Evolutionary conservation across 805 yeast species (phyloP).

Genomic region (Hyphopichia homilentoma): DNA sequence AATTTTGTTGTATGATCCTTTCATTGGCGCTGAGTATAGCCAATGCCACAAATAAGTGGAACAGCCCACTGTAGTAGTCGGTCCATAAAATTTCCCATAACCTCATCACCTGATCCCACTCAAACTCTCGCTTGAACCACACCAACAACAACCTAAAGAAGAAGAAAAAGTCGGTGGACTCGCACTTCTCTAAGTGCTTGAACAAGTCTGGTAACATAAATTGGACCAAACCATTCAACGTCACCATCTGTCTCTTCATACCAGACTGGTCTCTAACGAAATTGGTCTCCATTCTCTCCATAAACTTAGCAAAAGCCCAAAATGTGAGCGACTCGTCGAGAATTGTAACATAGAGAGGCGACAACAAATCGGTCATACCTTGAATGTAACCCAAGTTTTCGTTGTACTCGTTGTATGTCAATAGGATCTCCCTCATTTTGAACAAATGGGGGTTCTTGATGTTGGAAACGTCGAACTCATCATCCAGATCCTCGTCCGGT

Average conservation of each 20-base stretch:
- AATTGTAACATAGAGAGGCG: slow-evolving; percentile 69
- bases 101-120: slow-evolving; percentile 67
- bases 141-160: slow-evolving; percentile 93
- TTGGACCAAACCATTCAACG: slow-evolving; percentile 80
- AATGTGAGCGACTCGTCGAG: slow-evolving; percentile 78
- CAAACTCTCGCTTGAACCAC: slow-evolving; percentile 91
- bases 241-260: slow-evolving; percentile 82
- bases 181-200: slow-evolving; percentile 80
- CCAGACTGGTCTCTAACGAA: slow-evolving; percentile 91
- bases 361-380: slow-evolving; percentile 93
- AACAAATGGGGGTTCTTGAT: slow-evolving; percentile 75
- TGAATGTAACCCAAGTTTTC: slow-evolving; percentile 89
- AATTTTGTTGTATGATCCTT: slow-evolving; percentile 67
- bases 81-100: slow-evolving; percentile 96
- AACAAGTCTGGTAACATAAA: slow-evolving; percentile 85
- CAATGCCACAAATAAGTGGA: slow-evolving; percentile 80
- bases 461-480: slow-evolving; percentile 56
- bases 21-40: slow-evolving; percentile 89
- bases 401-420: slow-evolving; percentile 85
- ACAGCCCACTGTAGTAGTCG: slow-evolving; percentile 80
- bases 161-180: slow-evolving; percentile 85
- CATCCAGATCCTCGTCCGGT: slow-evolving; percentile 30
- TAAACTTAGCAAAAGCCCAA: slow-evolving; percentile 83
- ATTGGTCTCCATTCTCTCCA: slow-evolving; percentile 95
- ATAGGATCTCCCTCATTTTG: slow-evolving; percentile 68